phyloP scores from a whole-genome alignment of 345 rosid species.

The Eucalyptus marginata region DNA sequence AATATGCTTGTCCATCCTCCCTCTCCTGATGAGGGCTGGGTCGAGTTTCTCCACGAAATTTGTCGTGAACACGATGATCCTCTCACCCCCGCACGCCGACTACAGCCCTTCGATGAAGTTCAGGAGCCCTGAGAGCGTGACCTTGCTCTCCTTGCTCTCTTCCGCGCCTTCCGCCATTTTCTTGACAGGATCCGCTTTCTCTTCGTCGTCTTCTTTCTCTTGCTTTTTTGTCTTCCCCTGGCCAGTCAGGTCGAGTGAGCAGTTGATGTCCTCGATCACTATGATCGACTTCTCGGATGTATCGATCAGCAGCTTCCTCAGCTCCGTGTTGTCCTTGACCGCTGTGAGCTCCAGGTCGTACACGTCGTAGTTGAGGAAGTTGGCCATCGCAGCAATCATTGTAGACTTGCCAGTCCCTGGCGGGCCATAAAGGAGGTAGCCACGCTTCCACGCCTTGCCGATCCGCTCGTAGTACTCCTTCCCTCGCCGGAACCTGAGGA shows the following conservation, averaged over 20 bases:
- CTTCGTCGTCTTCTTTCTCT: neutral
- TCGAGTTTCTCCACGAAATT: constrained; percentile 24
- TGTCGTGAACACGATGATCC: constrained; percentile 18
- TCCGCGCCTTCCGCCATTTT: neutral
- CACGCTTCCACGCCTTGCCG: constrained; percentile 32
- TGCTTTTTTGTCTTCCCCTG: constrained; percentile 9
- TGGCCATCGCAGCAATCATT: constrained; percentile 26
- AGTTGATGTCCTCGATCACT: constrained; percentile 31
- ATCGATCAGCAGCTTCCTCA: constrained; percentile 16
- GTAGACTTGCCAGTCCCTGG: constrained; percentile 29
- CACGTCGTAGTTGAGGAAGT: constrained; percentile 16
- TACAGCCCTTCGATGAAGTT: constrained; percentile 24
- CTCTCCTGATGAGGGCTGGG: constrained; percentile 22
- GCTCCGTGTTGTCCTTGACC: constrained; percentile 22
- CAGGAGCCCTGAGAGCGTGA: constrained; percentile 25
- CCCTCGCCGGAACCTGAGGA: constrained; percentile 3
- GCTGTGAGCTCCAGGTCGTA: constrained; percentile 23
- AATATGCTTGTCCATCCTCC: constrained; percentile 26
- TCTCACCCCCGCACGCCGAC: constrained; percentile 27
- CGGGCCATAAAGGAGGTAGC: constrained; percentile 30
- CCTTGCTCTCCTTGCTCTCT: constrained; percentile 4
- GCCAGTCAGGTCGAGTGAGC: constrained; percentile 22
- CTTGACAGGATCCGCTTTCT: neutral
- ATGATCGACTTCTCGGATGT: constrained; percentile 15
- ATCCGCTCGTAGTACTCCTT: constrained; percentile 16